These are phyloP conservation scores for Drosera spatulata DNA, from an alignment of 179 eudicot genomes.

Conservation along the genomic window DNA sequence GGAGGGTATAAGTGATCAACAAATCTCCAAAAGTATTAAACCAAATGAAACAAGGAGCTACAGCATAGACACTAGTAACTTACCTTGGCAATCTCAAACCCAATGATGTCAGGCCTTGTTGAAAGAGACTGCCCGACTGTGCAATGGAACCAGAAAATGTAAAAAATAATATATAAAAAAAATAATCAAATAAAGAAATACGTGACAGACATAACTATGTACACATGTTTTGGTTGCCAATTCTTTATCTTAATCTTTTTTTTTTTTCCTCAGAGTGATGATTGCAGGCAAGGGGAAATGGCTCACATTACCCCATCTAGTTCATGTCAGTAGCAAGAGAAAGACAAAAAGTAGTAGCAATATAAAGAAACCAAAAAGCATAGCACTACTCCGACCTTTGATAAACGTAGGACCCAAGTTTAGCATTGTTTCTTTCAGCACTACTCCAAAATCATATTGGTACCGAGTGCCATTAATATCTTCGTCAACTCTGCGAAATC, in stretches of 20 bases:
- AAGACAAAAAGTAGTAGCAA: too few species aligned
- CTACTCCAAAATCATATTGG: conserved; percentile 55
- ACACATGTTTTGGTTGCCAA: too few species aligned
- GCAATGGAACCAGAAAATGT: background rate
- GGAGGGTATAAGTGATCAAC: too few species aligned
- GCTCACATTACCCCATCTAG: too few species aligned
- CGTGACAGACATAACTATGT: too few species aligned
- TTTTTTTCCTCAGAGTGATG: too few species aligned
- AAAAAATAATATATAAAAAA: background rate
- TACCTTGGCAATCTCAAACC: conserved; percentile 77
- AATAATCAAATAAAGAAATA: too few species aligned
- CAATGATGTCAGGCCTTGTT: conserved; percentile 95
- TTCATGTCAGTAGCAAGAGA: too few species aligned
- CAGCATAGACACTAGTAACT: conserved; percentile 11
- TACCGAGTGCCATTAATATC: conserved; percentile 21
- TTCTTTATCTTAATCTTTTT: too few species aligned
- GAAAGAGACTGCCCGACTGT: conserved; percentile 99
- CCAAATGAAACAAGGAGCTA: too few species aligned
- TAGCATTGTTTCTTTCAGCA: conserved; percentile 77
- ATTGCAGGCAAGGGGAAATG: too few species aligned
- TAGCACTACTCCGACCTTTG: conserved; percentile 43
- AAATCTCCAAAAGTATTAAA: too few species aligned
- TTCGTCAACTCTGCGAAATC: conserved; percentile 16
- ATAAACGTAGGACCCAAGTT: conserved; percentile 89
- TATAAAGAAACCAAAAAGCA: conserved; percentile 1